Evolutionary conservation across 2,329 filamentous ascomycete genomes (phyloP), one percentile per base, ranked within the genome.

Genomic region (Zymoseptoria pseudotritici): DNA sequence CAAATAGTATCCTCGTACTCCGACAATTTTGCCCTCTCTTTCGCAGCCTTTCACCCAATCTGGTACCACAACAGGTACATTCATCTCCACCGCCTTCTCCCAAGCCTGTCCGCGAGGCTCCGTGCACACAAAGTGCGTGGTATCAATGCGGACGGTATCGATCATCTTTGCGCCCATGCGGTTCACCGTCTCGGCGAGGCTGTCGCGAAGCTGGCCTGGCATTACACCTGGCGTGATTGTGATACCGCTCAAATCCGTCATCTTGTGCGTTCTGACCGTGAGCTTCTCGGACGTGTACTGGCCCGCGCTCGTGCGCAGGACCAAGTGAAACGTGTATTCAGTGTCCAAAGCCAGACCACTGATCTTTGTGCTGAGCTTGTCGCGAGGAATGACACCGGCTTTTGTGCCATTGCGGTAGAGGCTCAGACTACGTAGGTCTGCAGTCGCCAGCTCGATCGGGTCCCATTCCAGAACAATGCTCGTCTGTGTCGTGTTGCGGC

Each of bases 11-110:
- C 92, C 92, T 68, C 94, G 87, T 29, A 97, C 94, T 55, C 93
- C 91, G 2, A 97, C 87, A 64, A 99, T 96, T 61, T 91, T 86
- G 52, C 93, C 93, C 74, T 90, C 92, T 66, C 89, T 84, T 77
- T 97, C 93, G 73, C 94, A 99, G n/a, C 91, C 93, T 68, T 96
- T 89, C 29, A 99, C 84, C 94, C 94, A 99, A 75, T 99, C 94
- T 20, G 94, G 94, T 49, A 94, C 85, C 21, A 99, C 94, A 10
- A 99, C 91, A 7, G 94, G 94, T 58, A 99, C 96, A 74, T 97
- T 99, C 84, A 92, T 95, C 79, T 97, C 93, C 29, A 93, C 87
- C 0, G 94, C 94, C 79, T 94, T 95, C 77, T 99, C 94, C 94
- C 94, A 99, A 11, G 88, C 83, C 55, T 89, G 82, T 31, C 94